Conservation (phyloP, 176 grass and related monocot genomes). For the Elaeis guineensis region DNA sequence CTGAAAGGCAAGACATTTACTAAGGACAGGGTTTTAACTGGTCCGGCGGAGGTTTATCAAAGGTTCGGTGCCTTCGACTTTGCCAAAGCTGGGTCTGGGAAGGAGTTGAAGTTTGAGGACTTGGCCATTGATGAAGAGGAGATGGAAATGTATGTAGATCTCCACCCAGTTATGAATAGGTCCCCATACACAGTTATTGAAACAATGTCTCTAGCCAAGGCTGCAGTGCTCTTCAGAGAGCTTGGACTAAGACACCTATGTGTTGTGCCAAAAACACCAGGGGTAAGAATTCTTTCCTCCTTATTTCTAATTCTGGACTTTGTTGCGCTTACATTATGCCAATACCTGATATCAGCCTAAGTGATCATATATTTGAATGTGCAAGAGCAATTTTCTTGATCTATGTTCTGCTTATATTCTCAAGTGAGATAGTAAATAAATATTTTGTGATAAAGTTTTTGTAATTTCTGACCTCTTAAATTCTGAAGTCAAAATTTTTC, state of each 20-base stretch:
- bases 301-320: neutral
- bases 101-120: conserved; percentile 40
- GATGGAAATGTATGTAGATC: conserved; percentile 63
- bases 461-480: too few species aligned
- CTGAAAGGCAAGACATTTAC: conserved; percentile 45
- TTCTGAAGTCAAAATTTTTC: too few species aligned
- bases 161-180: conserved; percentile 54
- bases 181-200: conserved; percentile 59
- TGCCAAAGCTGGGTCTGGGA: conserved; percentile 54
- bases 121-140: conserved; percentile 41
- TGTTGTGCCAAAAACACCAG: conserved; percentile 51
- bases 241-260: conserved; percentile 57
- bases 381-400: too few species aligned
- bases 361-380: too few species aligned
- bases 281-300: conserved; percentile 18
- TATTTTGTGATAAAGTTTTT: too few species aligned
- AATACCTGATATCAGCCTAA: too few species aligned
- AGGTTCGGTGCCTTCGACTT: conserved; percentile 48
- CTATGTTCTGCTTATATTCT: too few species aligned
- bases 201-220: conserved; percentile 61
- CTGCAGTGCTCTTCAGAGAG: conserved; percentile 45
- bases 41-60: conserved; percentile 31
- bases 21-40: conserved; percentile 18
- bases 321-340: too few species aligned
- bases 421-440: too few species aligned